Conservation (phyloP, 2,329 filamentous ascomycete species). For the Fusarium piperis region DNA sequence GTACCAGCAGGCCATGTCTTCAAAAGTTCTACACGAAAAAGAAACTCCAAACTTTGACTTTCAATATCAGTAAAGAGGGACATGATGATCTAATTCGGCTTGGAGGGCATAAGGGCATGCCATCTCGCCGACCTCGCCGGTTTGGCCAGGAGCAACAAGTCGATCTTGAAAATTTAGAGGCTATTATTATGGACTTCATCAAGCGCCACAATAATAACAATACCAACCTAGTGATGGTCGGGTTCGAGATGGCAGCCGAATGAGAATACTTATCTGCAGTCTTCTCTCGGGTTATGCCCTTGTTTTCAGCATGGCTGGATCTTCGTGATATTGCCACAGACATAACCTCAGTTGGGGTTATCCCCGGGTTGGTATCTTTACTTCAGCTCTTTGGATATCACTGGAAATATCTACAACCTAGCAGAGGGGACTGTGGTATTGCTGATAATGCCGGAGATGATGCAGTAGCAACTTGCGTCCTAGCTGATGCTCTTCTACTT, state of each 20-base stretch:
- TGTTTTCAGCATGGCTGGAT: slow-evolving; percentile 25
- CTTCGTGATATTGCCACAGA: slow-evolving; percentile 22
- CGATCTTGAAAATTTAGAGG: neutral
- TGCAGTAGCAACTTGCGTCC: slow-evolving; percentile 11
- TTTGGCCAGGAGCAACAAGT: slow-evolving; percentile 13
- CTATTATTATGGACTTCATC: slow-evolving; percentile 8
- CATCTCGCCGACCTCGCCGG: slow-evolving; percentile 11
- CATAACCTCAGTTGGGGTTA: neutral
- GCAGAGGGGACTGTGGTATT: neutral
- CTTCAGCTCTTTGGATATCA: slow-evolving; percentile 7
- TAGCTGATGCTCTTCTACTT: slow-evolving; percentile 6
- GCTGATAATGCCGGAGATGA: slow-evolving; percentile 30
- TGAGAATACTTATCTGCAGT: slow-evolving; percentile 12
- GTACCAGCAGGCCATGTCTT: neutral
- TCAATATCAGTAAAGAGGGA: slow-evolving; percentile 6
- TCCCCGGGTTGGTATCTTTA: neutral
- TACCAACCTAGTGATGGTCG: neutral
- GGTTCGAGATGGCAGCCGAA: slow-evolving; percentile 22
- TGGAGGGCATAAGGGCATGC: neutral
- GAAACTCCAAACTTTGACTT: neutral
- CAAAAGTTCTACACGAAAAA: neutral
- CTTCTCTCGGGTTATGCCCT: slow-evolving; percentile 8
- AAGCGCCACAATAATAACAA: neutral
- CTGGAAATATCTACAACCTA: slow-evolving; percentile 5
- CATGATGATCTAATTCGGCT: neutral